Base-by-base conservation (phyloP, 352 stramenopile genomes). In the Globisporangium recalcitrans region DNA sequence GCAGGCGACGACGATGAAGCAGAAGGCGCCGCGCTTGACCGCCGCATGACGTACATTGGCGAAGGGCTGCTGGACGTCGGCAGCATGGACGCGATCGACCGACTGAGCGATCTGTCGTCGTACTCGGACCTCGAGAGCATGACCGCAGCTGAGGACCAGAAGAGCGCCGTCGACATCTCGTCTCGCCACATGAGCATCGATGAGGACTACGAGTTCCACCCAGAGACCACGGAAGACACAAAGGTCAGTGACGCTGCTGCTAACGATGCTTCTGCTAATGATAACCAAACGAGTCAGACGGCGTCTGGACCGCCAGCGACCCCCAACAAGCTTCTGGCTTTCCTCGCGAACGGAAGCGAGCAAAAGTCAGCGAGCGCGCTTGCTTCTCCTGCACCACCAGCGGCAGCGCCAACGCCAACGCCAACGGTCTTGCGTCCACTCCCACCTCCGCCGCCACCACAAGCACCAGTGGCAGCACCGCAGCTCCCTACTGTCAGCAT, bases 31-130 rank as follows among this genome's bases (percentile, higher is more conserved):
- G 16, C 62, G 14, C 19, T 77, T 11, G 69, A 74, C 16, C 74
- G 75, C 13, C 72, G 78, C 24, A 70, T 85, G 70, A 88, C 78
- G 60, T 90, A 78, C 74, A 82, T 91, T 53, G 79, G 81, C 52
- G 81, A 91, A 59, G 81, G 81, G 0, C 67, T 89, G 4, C 64
- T 85, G 19, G 78, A 74, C 21, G 21, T 60, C 40, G 76, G 74
- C 19, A 68, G 78, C 57, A 70, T 85, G 61, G 70, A 73, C 29
- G 76, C 76, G 16, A 78, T 85, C 51, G 72, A 89, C 58, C 77
- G 73, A 27, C 69, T 84, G 49, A 78, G 71, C 34, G 73, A 85
- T 59, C 40, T 84, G 32, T 63, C 67, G 11, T 58, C 64, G 9
- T 72, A 72, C 57, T 57, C 66, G 10, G 70, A 75, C 22, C 63